A percentile compares a stretch with the other conserved stretches of the same genome.
Evolutionary conservation across 495 filamentous ascomycete species (phyloP).

Genomic region (Lentithecium fluviatile): DNA sequence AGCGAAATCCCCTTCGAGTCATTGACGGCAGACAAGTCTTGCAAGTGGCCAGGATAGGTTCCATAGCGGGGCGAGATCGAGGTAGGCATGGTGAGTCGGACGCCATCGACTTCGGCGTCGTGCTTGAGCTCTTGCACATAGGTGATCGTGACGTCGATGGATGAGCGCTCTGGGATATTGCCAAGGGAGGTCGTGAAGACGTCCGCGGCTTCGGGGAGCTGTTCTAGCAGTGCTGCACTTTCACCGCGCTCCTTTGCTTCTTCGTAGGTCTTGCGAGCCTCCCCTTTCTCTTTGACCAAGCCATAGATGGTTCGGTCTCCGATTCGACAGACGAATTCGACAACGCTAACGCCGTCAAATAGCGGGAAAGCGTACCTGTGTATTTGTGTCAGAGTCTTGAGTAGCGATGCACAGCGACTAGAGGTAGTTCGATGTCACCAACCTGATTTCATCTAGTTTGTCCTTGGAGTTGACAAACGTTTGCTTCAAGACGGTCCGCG

Average conservation of each 20-base stretch:
- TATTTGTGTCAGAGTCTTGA: not conserved
- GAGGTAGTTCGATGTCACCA: too few relatives aligned
- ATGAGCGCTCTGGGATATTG: constrained; percentile 57
- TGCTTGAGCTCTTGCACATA: constrained; percentile 69
- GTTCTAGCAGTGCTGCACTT: constrained; percentile 62
- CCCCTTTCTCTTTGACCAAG: constrained; percentile 60
- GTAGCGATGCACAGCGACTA: too few relatives aligned
- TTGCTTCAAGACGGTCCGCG: constrained; percentile 60
- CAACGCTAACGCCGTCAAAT: constrained; percentile 65
- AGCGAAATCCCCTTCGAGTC: constrained; percentile 53
- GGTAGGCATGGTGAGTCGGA: constrained; percentile 67
- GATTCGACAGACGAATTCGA: constrained; percentile 59
- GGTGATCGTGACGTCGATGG: constrained; percentile 57
- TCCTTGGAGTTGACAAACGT: constrained; percentile 54
- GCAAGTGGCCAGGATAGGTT: constrained; percentile 40
- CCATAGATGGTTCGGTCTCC: constrained; percentile 53
- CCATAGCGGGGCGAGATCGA: constrained; percentile 66
- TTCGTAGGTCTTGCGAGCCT: constrained; percentile 56
- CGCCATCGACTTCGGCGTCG: constrained; percentile 60
- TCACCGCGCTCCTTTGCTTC: constrained; percentile 57
- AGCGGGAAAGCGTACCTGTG: constrained; percentile 63
- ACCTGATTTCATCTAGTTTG: constrained; percentile 50
- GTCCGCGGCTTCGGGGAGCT: constrained; percentile 56
- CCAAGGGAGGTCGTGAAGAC: constrained; percentile 64
- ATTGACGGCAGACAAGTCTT: constrained; percentile 26